Conservation (phyloP, 495 filamentous ascomycete genomes). For the Penicillium manginii region DNA sequence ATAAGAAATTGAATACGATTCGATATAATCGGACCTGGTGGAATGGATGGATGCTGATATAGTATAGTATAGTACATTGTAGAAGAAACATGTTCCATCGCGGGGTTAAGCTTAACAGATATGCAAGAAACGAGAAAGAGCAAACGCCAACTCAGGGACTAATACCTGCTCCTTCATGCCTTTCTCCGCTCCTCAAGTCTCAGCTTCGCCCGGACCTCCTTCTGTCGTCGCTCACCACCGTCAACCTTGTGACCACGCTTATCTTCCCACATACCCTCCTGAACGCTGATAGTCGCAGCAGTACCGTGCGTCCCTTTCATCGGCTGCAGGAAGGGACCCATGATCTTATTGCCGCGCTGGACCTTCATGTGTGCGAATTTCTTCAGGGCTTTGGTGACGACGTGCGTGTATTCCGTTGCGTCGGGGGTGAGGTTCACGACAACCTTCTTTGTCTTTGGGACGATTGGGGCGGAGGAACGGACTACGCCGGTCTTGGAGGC, state of each 20-base stretch:
- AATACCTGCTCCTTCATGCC: slow-evolving; percentile 21
- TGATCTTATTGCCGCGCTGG: slow-evolving; percentile 63
- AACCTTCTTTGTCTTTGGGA: slow-evolving; percentile 59
- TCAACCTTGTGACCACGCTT: slow-evolving; percentile 86
- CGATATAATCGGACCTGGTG: slow-evolving; percentile 1
- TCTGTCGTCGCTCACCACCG: slow-evolving; percentile 89
- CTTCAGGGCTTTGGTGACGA: slow-evolving; percentile 39
- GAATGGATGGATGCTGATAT: slow-evolving; percentile 16
- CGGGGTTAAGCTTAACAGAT: neutral
- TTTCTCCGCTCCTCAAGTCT: slow-evolving; percentile 52
- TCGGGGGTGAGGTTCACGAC: slow-evolving; percentile 75
- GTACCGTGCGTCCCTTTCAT: slow-evolving; percentile 63
- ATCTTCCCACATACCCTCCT: slow-evolving; percentile 90
- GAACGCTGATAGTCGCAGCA: slow-evolving; percentile 65
- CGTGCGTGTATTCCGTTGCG: slow-evolving; percentile 45
- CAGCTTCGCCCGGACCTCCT: slow-evolving; percentile 77
- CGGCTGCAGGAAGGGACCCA: slow-evolving; percentile 68
- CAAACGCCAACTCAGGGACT: slow-evolving; percentile 10
- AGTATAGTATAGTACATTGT: slow-evolving; percentile 30
- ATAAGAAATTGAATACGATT: slow-evolving; percentile 22
- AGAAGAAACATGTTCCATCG: slow-evolving; percentile 7
- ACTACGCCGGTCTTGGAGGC: neutral
- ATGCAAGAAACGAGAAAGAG: neutral
- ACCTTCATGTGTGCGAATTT: slow-evolving; percentile 68
- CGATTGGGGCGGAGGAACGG: slow-evolving; percentile 52